phyloP scores from a whole-genome alignment of 306 rosid genomes.

The Dryas alaskensis region DNA sequence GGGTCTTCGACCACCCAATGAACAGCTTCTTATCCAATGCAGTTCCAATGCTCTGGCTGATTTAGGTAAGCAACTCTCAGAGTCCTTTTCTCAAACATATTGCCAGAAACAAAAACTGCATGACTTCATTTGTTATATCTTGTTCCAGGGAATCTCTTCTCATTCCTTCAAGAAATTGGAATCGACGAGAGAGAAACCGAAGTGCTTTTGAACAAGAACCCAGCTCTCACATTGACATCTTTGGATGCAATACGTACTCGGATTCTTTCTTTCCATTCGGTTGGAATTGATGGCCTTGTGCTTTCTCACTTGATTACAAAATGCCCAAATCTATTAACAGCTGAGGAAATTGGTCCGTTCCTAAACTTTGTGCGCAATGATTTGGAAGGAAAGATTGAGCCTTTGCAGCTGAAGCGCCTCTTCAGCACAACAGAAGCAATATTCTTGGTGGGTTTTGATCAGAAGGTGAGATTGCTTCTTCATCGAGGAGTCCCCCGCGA shows the following conservation, averaged over 20 bases:
- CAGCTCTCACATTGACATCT: conserved; percentile 29
- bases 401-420: conserved; percentile 44
- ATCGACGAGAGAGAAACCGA: conserved; percentile 37
- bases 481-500: conserved; percentile 48
- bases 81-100: conserved; percentile 48
- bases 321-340: conserved; percentile 42
- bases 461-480: conserved; percentile 51
- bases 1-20: conserved; percentile 27
- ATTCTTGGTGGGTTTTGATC: conserved; percentile 45
- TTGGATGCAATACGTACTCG: conserved; percentile 44
- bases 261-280: conserved; percentile 39
- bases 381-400: conserved; percentile 46
- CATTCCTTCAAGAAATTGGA: conserved; percentile 55
- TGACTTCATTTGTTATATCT: not conserved
- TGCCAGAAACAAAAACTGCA: not conserved
- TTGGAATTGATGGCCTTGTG: conserved; percentile 45
- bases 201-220: conserved; percentile 38
- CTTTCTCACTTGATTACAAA: conserved; percentile 37
- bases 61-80: conserved; percentile 41
- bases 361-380: conserved; percentile 43
- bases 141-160: conserved; percentile 42
- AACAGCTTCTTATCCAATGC: conserved; percentile 25
- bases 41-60: conserved; percentile 17
- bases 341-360: conserved; percentile 45
- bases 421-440: conserved; percentile 34